These are phyloP conservation scores for Citrus glauca DNA, from an alignment of 345 rosid genomes.

Conservation along the genomic window DNA sequence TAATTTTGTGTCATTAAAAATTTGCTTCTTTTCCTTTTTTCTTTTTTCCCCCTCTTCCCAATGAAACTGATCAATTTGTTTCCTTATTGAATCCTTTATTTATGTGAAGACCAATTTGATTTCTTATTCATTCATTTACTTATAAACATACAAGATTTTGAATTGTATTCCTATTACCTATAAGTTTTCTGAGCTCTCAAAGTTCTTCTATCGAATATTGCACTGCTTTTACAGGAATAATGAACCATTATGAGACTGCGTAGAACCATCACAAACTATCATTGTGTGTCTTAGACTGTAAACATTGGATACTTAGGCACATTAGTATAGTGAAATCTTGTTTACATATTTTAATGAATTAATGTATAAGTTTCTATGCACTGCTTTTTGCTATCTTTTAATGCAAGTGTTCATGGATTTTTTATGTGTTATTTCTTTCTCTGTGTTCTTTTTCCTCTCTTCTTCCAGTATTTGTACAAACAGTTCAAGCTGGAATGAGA, in stretches of 20 bases:
- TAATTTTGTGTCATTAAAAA: background rate
- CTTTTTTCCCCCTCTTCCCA: background rate
- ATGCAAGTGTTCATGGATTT: background rate
- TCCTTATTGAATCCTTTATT: background rate
- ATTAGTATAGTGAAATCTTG: background rate
- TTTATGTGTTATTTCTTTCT: too few relatives aligned
- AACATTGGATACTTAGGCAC: background rate
- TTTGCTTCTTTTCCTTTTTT: background rate
- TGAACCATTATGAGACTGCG: background rate
- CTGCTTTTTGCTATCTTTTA: background rate
- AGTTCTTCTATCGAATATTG: background rate
- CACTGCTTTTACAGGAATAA: background rate
- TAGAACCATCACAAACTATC: background rate
- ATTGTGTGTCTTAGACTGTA: background rate
- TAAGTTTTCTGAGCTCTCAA: background rate
- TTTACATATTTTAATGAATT: background rate
- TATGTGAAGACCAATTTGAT: background rate
- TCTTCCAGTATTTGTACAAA: constrained; percentile 64
- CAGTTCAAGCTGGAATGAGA: constrained; percentile 81
- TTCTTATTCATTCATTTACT: background rate
- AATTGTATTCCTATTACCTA: background rate
- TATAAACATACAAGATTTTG: background rate
- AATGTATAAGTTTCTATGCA: background rate
- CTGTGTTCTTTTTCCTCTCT: background rate
- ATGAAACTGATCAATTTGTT: background rate